Conservation (phyloP, 331 rosid genomes). For the Ulmus americana region DNA sequence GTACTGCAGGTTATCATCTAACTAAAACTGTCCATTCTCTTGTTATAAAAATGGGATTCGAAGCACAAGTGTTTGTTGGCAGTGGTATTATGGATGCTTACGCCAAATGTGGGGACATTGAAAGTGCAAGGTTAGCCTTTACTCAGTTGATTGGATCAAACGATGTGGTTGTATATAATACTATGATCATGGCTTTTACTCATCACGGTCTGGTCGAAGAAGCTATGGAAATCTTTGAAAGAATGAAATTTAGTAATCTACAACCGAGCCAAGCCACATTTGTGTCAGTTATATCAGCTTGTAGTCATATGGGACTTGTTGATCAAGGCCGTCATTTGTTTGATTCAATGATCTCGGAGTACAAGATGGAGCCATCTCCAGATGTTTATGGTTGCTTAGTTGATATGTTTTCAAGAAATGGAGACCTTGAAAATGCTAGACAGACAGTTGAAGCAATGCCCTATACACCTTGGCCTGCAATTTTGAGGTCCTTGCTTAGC, state of each 20-base stretch:
- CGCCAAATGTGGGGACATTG: slow-evolving; percentile 50
- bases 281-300: slow-evolving; percentile 46
- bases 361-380: slow-evolving; percentile 33
- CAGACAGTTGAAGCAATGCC: slow-evolving; percentile 42
- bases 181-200: slow-evolving; percentile 51
- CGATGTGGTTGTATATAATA: slow-evolving; percentile 43
- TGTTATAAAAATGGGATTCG: slow-evolving; percentile 44
- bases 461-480: slow-evolving; percentile 48
- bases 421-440: slow-evolving; percentile 45
- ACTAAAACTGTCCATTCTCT: slow-evolving; percentile 33
- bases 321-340: slow-evolving; percentile 36
- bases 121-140: slow-evolving; percentile 29
- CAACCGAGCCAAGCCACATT: slow-evolving; percentile 53
- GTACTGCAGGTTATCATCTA: slow-evolving; percentile 29
- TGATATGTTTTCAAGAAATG: slow-evolving; percentile 51
- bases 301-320: slow-evolving; percentile 45
- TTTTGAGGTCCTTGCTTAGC: slow-evolving; percentile 48
- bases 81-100: slow-evolving; percentile 53
- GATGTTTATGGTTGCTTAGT: slow-evolving; percentile 47
- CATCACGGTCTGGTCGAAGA: slow-evolving; percentile 41
- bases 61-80: slow-evolving; percentile 33
- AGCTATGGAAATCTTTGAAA: slow-evolving; percentile 40
- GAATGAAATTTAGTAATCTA: slow-evolving; percentile 34
- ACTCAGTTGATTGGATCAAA: slow-evolving; percentile 21
- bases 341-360: slow-evolving; percentile 29